Conservation (phyloP, 2,329 filamentous ascomycete species). For the Claviceps monticola region DNA sequence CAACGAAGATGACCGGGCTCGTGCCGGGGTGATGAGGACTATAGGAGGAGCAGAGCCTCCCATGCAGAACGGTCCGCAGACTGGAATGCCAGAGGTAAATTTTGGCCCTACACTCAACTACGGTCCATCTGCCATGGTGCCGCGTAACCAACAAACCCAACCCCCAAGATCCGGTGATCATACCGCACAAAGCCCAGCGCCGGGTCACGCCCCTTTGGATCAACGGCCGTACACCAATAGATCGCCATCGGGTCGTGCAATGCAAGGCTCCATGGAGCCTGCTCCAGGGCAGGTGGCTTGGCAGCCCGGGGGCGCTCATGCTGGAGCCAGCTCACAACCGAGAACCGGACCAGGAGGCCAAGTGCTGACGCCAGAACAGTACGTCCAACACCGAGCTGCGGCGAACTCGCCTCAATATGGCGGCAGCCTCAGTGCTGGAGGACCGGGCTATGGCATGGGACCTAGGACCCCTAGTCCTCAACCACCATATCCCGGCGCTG, state of each 20-base stretch:
- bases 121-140: constrained; percentile 18
- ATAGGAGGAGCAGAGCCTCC: constrained; percentile 42
- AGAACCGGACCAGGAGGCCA: constrained; percentile 14
- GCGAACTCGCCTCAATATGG: constrained; percentile 41
- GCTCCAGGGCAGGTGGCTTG: constrained; percentile 57
- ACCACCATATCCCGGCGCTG: constrained; percentile 14
- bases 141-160: constrained; percentile 18
- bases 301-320: constrained; percentile 54
- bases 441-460: constrained; percentile 13
- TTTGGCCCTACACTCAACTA: constrained; percentile 77
- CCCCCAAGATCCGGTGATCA: constrained; percentile 9
- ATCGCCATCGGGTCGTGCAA: constrained; percentile 22
- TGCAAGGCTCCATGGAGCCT: constrained; percentile 37
- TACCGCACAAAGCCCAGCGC: constrained; percentile 8
- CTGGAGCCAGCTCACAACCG: constrained; percentile 24
- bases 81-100: constrained; percentile 60
- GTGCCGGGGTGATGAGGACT: constrained; percentile 69
- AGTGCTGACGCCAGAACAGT: constrained; percentile 65
- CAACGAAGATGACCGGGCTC: constrained; percentile 44
- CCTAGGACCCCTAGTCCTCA: constrained; percentile 16
- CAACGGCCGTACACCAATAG: constrained; percentile 11
- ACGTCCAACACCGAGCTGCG: constrained; percentile 62
- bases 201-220: constrained; percentile 20
- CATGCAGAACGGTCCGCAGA: constrained; percentile 16
- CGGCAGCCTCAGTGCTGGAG: constrained; percentile 41